These are phyloP conservation scores for Bolboschoenoplectus hybrid DNA, from an alignment of 202 grass and related monocot genomes.

Conservation along the genomic window DNA sequence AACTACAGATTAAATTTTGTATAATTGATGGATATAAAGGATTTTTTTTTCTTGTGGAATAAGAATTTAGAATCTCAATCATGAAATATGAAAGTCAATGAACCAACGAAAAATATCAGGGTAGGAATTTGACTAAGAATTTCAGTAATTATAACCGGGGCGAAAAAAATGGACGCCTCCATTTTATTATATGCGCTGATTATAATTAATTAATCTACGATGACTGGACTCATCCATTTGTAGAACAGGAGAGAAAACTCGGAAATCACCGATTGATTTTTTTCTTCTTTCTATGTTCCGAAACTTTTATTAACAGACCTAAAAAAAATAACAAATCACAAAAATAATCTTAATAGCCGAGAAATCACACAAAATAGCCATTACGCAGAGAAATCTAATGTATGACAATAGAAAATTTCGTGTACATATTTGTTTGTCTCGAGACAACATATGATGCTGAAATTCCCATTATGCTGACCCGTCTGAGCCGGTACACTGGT, in stretches of 20 bases:
- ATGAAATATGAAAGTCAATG: constrained; percentile 22
- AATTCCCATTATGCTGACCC: too few relatives aligned
- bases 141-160: neutral
- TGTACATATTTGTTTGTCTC: too few relatives aligned
- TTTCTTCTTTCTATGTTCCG: too few relatives aligned
- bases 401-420: too few relatives aligned
- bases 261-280: neutral
- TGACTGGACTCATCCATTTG: neutral
- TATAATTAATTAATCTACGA: neutral
- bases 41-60: neutral
- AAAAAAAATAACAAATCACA: too few relatives aligned
- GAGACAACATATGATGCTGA: too few relatives aligned
- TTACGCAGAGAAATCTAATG: too few relatives aligned
- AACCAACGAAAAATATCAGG: neutral
- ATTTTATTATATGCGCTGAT: neutral
- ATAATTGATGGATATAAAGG: neutral
- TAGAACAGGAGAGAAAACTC: neutral
- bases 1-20: neutral
- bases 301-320: too few relatives aligned
- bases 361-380: too few relatives aligned
- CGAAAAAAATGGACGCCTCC: neutral
- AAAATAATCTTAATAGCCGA: too few relatives aligned
- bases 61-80: neutral
- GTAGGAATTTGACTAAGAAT: neutral
- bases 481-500: too few relatives aligned